phyloP scores from a whole-genome alignment of 331 rosid species.

The Acacia pycnantha region DNA sequence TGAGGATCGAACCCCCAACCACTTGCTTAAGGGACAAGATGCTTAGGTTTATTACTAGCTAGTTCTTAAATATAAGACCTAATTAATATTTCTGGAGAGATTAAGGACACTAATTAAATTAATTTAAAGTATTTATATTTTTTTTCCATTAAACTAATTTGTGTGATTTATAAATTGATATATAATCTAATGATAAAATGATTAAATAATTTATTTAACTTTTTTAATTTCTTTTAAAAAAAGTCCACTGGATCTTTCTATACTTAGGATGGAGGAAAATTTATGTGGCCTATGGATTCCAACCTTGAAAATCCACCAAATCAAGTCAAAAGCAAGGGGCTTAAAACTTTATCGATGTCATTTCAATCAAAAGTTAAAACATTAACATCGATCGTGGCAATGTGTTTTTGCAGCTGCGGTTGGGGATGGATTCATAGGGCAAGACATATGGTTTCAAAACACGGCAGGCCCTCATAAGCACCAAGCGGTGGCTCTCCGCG shows the following conservation, averaged over 20 bases:
- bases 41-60: background rate
- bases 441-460: conserved; percentile 57
- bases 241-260: too few relatives aligned
- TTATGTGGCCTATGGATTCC: background rate
- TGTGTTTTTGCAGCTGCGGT: conserved; percentile 41
- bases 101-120: too few relatives aligned
- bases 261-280: background rate
- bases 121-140: too few relatives aligned
- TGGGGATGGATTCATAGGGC: conserved; percentile 65
- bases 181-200: too few relatives aligned
- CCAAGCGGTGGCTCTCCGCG: conserved; percentile 69
- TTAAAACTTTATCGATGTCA: background rate
- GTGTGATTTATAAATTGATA: too few relatives aligned
- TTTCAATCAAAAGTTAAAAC: background rate
- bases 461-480: conserved; percentile 63
- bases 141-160: too few relatives aligned
- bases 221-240: too few relatives aligned
- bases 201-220: too few relatives aligned
- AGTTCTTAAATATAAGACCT: too few relatives aligned
- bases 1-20: too few relatives aligned
- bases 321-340: background rate
- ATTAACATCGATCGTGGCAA: background rate
- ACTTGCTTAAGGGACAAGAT: too few relatives aligned
- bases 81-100: too few relatives aligned
- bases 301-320: background rate